Percentiles rank a stretch among this genome's conserved stretches.
These are phyloP conservation scores for Tubosaeta sp. DNA, from an alignment of 768 basidiomycete genomes.

Conservation along the genomic window DNA sequence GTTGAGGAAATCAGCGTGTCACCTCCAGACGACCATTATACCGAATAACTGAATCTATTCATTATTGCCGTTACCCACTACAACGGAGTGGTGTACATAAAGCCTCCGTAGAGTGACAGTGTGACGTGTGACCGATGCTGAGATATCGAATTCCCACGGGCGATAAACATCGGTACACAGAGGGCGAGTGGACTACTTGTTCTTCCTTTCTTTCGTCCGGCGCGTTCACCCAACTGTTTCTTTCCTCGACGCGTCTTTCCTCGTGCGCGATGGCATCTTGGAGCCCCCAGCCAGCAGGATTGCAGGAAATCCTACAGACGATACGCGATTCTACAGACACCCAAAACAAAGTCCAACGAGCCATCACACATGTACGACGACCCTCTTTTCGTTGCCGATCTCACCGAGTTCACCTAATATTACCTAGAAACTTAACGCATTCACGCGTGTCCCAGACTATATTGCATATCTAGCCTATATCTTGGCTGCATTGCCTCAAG, in stretches of 20 bases:
- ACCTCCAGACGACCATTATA: constrained; percentile 59
- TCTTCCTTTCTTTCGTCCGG: constrained; percentile 27
- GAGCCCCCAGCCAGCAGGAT: constrained; percentile 78
- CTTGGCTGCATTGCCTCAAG: constrained; percentile 71
- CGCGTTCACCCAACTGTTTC: constrained; percentile 23
- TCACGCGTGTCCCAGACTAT: constrained; percentile 88
- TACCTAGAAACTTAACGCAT: constrained; percentile 76
- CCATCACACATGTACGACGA: constrained; percentile 72
- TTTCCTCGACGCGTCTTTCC: constrained; percentile 25
- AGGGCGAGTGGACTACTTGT: constrained; percentile 5
- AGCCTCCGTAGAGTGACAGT: constrained; percentile 4
- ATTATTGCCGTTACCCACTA: neutral
- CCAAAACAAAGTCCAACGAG: constrained; percentile 65
- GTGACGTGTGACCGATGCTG: constrained; percentile 31
- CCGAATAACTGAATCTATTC: constrained; percentile 44
- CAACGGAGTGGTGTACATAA: neutral
- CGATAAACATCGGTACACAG: constrained; percentile 36
- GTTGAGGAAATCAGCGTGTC: constrained; percentile 68
- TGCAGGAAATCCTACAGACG: constrained; percentile 89
- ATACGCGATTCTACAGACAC: constrained; percentile 88
- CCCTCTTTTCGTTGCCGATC: constrained; percentile 17
- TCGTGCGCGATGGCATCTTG: constrained; percentile 60
- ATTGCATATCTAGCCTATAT: constrained; percentile 95
- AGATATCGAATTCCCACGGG: constrained; percentile 34
- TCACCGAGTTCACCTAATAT: constrained; percentile 18